These are phyloP conservation scores for Penicillium hordei DNA, from an alignment of 2,329 filamentous ascomycete species.

Conservation along the genomic window DNA sequence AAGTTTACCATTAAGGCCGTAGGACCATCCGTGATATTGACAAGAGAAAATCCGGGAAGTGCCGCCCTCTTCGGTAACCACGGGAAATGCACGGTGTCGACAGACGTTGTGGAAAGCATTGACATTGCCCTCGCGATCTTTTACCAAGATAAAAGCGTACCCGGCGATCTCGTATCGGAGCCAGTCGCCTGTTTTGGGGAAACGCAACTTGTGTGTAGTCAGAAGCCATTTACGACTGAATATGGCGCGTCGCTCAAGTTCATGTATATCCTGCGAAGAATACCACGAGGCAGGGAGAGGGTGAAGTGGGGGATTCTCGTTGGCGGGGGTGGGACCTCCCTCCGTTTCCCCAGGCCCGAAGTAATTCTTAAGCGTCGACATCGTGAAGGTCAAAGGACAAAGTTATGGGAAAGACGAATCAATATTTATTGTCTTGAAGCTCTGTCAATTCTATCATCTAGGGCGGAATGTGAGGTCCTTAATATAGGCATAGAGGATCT, in stretches of 20 bases:
- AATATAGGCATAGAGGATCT: neutral
- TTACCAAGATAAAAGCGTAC: conserved; percentile 56
- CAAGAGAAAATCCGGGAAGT: conserved; percentile 24
- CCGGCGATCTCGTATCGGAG: conserved; percentile 57
- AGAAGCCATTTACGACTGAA: conserved; percentile 55
- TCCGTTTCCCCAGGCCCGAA: neutral
- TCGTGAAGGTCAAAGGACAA: neutral
- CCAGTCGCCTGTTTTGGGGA: conserved; percentile 57
- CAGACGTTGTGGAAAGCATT: conserved; percentile 37
- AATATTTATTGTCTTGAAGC: neutral
- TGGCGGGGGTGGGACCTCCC: neutral
- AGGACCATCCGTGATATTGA: conserved; percentile 29
- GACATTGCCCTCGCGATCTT: conserved; percentile 53
- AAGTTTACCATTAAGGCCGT: conserved; percentile 26
- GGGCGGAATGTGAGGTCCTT: neutral
- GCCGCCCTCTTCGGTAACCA: conserved; percentile 23
- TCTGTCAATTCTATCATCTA: neutral
- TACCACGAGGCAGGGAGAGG: conserved; percentile 55
- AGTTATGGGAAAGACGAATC: neutral
- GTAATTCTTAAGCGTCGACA: conserved; percentile 8
- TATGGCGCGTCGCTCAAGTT: conserved; percentile 57
- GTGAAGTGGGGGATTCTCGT: conserved; percentile 31
- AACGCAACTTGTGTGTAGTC: conserved; percentile 44
- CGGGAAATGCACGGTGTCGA: conserved; percentile 27
- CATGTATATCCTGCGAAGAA: conserved; percentile 44